Percentiles rank a stretch among this genome's conserved stretches.
phyloP scores from a whole-genome alignment of 441 rosid genomes.

The Croton setiger region DNA sequence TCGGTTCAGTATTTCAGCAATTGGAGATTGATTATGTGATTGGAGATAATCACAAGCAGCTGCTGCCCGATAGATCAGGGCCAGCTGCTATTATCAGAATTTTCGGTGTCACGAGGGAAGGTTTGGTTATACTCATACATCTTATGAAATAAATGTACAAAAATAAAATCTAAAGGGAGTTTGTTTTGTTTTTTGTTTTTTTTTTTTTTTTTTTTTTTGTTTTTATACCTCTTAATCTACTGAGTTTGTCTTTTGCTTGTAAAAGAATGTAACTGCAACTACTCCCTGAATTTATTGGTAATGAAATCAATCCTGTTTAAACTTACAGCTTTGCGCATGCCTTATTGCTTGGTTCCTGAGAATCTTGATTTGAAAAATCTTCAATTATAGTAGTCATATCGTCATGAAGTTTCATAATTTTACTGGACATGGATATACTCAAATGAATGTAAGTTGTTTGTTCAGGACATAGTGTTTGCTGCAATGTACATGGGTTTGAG shows the following conservation, averaged over 20 bases:
- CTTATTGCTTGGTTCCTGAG: neutral
- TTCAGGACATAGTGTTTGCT: conserved; percentile 92
- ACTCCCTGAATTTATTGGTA: neutral
- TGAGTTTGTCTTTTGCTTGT: too few relatives aligned
- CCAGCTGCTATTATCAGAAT: conserved; percentile 79
- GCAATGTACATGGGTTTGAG: conserved; percentile 94
- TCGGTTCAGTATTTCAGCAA: conserved; percentile 70
- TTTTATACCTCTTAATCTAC: neutral
- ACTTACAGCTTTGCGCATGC: neutral
- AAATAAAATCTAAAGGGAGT: neutral
- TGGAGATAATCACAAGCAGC: conserved; percentile 51
- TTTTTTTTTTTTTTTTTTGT: too few relatives aligned
- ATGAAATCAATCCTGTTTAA: neutral
- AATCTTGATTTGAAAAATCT: neutral
- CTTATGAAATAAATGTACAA: neutral
- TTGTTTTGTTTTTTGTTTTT: neutral
- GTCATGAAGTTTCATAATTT: neutral
- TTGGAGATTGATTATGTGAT: conserved; percentile 91
- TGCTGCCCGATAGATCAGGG: conserved; percentile 67
- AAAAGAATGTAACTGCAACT: neutral
- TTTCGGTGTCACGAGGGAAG: conserved; percentile 91
- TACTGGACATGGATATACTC: neutral
- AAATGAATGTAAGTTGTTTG: neutral
- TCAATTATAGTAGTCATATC: neutral
- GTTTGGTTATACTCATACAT: conserved; percentile 27